Base-by-base conservation (phyloP, 768 basidiomycete genomes). In the Paxillus involutus region DNA sequence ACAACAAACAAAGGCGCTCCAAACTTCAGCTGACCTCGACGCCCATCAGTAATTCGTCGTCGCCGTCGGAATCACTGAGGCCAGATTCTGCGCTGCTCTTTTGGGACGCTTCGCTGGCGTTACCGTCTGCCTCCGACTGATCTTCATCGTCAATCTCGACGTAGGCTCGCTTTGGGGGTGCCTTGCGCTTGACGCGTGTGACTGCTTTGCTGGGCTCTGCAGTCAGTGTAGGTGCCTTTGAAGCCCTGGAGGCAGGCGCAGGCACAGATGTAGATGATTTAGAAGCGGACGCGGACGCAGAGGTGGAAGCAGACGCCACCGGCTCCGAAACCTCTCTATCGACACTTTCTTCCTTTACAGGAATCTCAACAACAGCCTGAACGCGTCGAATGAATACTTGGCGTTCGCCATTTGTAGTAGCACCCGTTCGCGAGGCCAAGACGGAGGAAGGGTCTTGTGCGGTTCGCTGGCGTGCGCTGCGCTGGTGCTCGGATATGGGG, bases 31-130 rank as follows among this genome's bases (percentile, higher is more conserved):
- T 56, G 33, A 86, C 86, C 75, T 80, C 79, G n/a, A 76, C 71
- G 26, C 80, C 82, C 68, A 87, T 80, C 74, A 81, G 76, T 30
- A 87, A 63, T 59, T 85, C 83, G 57, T 88, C 85, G 4, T 83
- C 82, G 11, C 78, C 84, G 14, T 81, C 71, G 36, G 71, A 69
- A 35, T 57, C 55, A 46, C 59, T 56, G 19, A 54, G 63, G 14
- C 50, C 47, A 49, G 59, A 59, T 4, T 47, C 56, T 24, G 46
- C 35, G 21, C 55, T 58, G 11, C 50, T 51, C 56, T 47, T 60
- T 57, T 48, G 51, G 40, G 52, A 47, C 47, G 19, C 48, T 46
- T 32, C 52, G 32, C 29, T 57, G 47, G 32, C 39, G 21, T 39
- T 36, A n/a, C 46, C 62, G 12, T 73, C 59, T 26, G n/a, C 59